phyloP scores from a whole-genome alignment of 352 stramenopile species.

The Phytophthora boehmeriae region DNA sequence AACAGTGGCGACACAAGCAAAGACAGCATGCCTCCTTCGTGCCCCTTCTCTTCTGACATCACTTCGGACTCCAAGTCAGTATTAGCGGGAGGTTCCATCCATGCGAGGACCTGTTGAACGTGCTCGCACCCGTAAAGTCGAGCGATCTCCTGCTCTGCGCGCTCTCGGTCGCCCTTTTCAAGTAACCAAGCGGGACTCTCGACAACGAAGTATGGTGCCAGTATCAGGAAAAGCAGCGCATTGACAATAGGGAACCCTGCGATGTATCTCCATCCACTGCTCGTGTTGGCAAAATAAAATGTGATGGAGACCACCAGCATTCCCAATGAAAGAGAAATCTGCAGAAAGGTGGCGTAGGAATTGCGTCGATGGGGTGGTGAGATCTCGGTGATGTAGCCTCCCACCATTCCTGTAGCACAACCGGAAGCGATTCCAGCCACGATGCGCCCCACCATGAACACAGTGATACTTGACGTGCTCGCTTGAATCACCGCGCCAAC shows the following conservation, averaged over 20 bases:
- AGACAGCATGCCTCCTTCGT: slow-evolving; percentile 20
- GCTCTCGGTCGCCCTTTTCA: slow-evolving; percentile 14
- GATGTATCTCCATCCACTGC: slow-evolving; percentile 59
- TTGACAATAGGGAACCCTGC: slow-evolving; percentile 40
- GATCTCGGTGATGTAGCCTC: slow-evolving; percentile 48
- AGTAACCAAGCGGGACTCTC: slow-evolving; percentile 55
- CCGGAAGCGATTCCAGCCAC: slow-evolving; percentile 50
- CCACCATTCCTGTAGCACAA: slow-evolving; percentile 35
- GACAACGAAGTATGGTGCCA: slow-evolving; percentile 35
- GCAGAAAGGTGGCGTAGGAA: slow-evolving; percentile 38
- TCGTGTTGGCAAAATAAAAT: slow-evolving; percentile 57
- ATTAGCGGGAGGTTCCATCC: slow-evolving; percentile 19
- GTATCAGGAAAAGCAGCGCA: slow-evolving; percentile 28
- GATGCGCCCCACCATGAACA: slow-evolving; percentile 47
- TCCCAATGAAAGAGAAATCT: slow-evolving; percentile 49
- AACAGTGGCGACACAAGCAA: slow-evolving; percentile 27
- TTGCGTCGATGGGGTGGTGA: slow-evolving; percentile 41
- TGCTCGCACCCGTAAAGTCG: slow-evolving; percentile 37
- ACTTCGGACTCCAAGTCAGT: background rate
- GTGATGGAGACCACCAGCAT: slow-evolving; percentile 45
- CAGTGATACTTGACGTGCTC: slow-evolving; percentile 18
- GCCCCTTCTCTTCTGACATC: slow-evolving; percentile 1
- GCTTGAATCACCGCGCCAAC: slow-evolving; percentile 37
- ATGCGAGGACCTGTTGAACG: slow-evolving; percentile 23
- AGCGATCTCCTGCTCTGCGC: slow-evolving; percentile 31